These are phyloP conservation scores for Flaveria linearis DNA, from an alignment of 129 eudicot genomes.

Conservation along the genomic window DNA sequence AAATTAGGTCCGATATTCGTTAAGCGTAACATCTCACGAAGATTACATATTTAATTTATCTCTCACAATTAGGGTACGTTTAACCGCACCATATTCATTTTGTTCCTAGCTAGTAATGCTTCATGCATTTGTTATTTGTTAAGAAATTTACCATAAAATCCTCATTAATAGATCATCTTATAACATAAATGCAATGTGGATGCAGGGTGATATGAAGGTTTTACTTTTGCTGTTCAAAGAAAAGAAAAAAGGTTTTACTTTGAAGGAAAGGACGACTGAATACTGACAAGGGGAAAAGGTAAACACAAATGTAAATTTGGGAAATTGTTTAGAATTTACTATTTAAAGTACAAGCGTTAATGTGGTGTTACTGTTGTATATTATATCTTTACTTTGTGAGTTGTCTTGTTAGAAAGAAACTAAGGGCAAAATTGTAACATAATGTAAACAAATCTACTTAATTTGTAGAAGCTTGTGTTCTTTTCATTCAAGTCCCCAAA, in stretches of 20 bases:
- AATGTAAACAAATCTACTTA: background rate
- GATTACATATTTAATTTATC: too few relatives aligned
- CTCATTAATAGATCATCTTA: too few relatives aligned
- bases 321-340: constrained; percentile 7
- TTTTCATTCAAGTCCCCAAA: constrained; percentile 12
- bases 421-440: background rate
- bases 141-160: too few relatives aligned
- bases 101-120: too few relatives aligned
- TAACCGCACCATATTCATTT: too few relatives aligned
- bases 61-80: too few relatives aligned
- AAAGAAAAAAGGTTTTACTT: background rate
- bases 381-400: constrained; percentile 22
- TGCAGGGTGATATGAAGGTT: background rate
- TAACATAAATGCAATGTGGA: too few relatives aligned
- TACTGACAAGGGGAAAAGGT: background rate
- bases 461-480: constrained; percentile 20
- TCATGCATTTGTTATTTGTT: too few relatives aligned
- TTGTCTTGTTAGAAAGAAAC: background rate
- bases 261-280: background rate
- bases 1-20: too few relatives aligned
- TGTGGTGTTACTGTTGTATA: constrained; percentile 22
- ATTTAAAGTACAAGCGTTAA: background rate
- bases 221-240: background rate
- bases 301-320: constrained; percentile 11
- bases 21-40: too few relatives aligned